These are phyloP conservation scores for Sodiomyces alkalinus DNA, from an alignment of 2,329 filamentous ascomycete genomes.

Conservation along the genomic window DNA sequence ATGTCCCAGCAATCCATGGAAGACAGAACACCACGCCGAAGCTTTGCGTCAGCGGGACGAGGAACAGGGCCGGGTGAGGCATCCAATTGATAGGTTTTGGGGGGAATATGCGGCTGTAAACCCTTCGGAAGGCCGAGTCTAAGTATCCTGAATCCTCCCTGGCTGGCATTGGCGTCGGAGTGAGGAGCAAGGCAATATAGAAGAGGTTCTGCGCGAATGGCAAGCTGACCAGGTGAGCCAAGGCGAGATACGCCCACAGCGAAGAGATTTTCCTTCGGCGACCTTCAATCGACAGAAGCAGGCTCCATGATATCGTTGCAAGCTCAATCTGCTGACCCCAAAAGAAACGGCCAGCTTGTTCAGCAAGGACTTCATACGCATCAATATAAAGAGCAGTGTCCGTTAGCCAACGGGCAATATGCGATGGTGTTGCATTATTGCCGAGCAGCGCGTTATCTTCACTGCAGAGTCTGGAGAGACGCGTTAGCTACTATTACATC, in stretches of 20 bases:
- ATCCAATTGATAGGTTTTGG: conserved; percentile 29
- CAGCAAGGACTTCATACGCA: conserved; percentile 37
- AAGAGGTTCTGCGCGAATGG: conserved; percentile 50
- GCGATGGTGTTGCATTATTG: conserved; percentile 14
- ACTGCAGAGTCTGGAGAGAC: too few species aligned
- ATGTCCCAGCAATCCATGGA: conserved; percentile 24
- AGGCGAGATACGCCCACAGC: conserved; percentile 38
- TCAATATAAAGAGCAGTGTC: conserved; percentile 36
- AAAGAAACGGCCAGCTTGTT: conserved; percentile 40
- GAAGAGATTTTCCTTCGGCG: conserved; percentile 38
- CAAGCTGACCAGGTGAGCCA: conserved; percentile 44
- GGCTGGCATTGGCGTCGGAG: conserved; percentile 29
- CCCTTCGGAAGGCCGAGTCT: conserved; percentile 14
- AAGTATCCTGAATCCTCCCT: conserved; percentile 12
- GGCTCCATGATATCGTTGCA: conserved; percentile 35
- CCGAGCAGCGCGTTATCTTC: too few species aligned
- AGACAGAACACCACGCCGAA: conserved; percentile 20
- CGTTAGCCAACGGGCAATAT: conserved; percentile 35
- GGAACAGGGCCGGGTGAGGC: conserved; percentile 20
- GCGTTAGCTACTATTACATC: too few species aligned
- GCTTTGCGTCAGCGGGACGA: conserved; percentile 17
- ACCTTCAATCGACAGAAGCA: conserved; percentile 44
- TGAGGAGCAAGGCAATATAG: conserved; percentile 41
- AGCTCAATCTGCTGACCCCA: conserved; percentile 48
- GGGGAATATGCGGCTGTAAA: conserved; percentile 16